Evolutionary conservation across 202 grass and related monocot species (phyloP), one percentile per base, ranked within the genome.

Genomic region (Setaria viridis): DNA sequence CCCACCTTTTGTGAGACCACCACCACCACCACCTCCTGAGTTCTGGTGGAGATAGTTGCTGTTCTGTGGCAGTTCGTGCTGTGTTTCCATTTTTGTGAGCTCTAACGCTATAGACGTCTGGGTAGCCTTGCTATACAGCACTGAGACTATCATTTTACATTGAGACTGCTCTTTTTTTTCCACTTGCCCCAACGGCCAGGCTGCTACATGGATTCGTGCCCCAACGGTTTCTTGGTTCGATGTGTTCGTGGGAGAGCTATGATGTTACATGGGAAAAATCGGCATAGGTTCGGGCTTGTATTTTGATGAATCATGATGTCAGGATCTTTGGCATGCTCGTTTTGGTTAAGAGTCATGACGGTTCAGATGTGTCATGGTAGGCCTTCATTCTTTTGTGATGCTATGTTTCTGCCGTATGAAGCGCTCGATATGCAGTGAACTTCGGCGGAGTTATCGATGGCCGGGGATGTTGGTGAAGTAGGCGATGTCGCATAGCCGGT

Each of bases 61-160:
- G 57, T 85, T 57, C 49, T 55, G 77, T 73, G 6, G 42, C 77
- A 67, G 78, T 72, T 68, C 56, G 16, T 78, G 81, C 68, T 74
- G 67, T 84, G 87, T 82, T 74, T 58, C 19, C 56, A 78, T 78
- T 82, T 78, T 88, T 77, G 37, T 72, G 67, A 82, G 65, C 53
- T 49, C 49, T 62, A 74, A 85, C 65, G 56, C 66, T 78, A 73
- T 50, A 48, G 21, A 68, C 41, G 42, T 50, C 50, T 65, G 37
- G 81, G 56, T 77, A 77, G 64, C 47, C 45, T 48, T 62, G 85
- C 81, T 81, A 25, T 25, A 74, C 62, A 87, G 39, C 45, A 66
- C 50, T 41, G 64, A 81, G 64, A 59, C 77, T 15, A 65, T 77
- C 37, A 49, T 77, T 77, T 91, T 84, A 65, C 89, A 77, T 71